Evolutionary conservation across 208 protist species (phyloP).

Genomic region (Spongospora subterranea): DNA sequence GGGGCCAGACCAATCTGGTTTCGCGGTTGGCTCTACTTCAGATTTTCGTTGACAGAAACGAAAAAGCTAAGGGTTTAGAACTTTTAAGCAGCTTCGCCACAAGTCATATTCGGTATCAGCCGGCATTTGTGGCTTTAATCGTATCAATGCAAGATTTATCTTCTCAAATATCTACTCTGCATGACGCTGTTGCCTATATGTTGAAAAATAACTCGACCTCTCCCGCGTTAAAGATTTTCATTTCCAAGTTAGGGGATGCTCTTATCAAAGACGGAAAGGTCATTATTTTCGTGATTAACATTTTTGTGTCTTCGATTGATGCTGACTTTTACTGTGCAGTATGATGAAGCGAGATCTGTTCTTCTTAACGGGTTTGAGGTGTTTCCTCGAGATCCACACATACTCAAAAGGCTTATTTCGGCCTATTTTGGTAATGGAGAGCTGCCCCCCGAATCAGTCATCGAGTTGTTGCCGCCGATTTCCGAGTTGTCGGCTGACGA

Average conservation of each 20-base stretch:
- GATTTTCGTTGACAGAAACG: conserved; percentile 22
- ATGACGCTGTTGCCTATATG: background rate
- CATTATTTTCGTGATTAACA: no score
- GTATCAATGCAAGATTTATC: background rate
- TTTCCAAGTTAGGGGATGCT: no score
- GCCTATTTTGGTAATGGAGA: background rate
- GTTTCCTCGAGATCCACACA: background rate
- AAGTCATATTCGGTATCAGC: background rate
- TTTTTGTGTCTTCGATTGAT: no score
- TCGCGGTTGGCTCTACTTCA: background rate
- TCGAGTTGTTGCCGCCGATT: background rate
- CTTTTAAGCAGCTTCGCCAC: background rate
- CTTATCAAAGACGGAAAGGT: no score
- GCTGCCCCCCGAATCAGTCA: background rate
- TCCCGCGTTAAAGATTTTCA: no score
- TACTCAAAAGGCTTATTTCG: background rate
- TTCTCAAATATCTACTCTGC: background rate
- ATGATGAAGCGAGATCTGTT: background rate
- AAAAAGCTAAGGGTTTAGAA: background rate
- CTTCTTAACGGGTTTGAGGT: background rate
- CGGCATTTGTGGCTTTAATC: background rate
- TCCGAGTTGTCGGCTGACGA: background rate
- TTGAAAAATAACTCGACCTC: no score
- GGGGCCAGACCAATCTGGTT: background rate
- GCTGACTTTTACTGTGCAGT: no score